A percentile compares a stretch with the other conserved stretches of the same genome.
These are phyloP conservation scores for Litchi chinensis DNA, from an alignment of 345 rosid genomes.

Conservation along the genomic window DNA sequence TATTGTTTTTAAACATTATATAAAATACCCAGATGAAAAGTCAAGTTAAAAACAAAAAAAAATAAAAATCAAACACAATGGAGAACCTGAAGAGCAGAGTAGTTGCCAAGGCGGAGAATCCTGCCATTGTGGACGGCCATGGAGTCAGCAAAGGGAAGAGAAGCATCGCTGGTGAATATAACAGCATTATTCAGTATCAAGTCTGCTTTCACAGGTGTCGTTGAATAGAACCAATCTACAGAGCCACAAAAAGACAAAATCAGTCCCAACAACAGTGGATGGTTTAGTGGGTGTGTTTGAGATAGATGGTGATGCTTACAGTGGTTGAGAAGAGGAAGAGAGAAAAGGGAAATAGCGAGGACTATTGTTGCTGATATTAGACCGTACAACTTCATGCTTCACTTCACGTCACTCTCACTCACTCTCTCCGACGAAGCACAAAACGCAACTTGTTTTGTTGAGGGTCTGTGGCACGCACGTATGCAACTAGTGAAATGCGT, in stretches of 20 bases:
- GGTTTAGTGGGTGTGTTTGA: background rate
- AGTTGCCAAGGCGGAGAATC: slow-evolving; percentile 69
- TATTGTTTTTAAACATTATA: background rate
- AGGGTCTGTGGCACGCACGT: too few species aligned
- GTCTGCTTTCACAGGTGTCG: slow-evolving; percentile 50
- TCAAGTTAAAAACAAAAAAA: background rate
- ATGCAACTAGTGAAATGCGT: too few species aligned
- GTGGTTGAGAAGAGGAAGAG: slow-evolving; percentile 38
- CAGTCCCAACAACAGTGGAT: background rate
- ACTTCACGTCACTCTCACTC: too few species aligned
- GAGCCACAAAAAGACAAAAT: slow-evolving; percentile 1
- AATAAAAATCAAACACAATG: background rate
- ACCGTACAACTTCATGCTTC: slow-evolving; percentile 38
- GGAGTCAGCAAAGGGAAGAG: slow-evolving; percentile 70
- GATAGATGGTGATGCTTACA: slow-evolving; percentile 20
- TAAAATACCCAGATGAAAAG: background rate
- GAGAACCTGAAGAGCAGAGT: slow-evolving; percentile 66
- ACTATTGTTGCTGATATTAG: slow-evolving; percentile 42
- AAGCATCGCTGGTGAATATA: slow-evolving; percentile 71
- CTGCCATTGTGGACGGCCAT: slow-evolving; percentile 75
- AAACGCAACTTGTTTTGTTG: too few species aligned
- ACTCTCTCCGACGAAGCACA: too few species aligned
- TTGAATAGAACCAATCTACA: slow-evolving; percentile 57
- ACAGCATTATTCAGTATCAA: slow-evolving; percentile 69
- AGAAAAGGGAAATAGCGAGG: slow-evolving; percentile 41